These are phyloP conservation scores for Leishmania mexicana DNA, from an alignment of 208 protist genomes.

Conservation along the genomic window DNA sequence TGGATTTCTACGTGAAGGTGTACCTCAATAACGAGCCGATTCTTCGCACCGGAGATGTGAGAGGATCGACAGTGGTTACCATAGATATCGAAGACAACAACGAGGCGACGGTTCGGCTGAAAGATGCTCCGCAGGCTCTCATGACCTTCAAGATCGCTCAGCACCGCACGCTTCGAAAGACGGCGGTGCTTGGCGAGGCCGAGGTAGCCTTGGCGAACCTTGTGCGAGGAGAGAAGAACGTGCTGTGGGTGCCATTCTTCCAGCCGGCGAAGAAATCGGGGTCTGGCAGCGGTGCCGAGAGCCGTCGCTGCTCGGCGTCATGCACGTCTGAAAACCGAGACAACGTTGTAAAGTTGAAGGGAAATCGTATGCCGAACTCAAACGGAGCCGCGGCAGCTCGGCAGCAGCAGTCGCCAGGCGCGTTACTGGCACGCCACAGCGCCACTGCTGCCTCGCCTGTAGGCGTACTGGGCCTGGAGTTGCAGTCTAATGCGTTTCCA, in stretches of 20 bases:
- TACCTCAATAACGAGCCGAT: constrained; percentile 57
- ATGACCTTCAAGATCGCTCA: constrained; percentile 65
- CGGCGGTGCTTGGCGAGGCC: constrained; percentile 42
- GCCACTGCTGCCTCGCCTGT: constrained; percentile 15
- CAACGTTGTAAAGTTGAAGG: constrained; percentile 25
- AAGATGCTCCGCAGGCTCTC: constrained; percentile 40
- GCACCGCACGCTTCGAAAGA: constrained; percentile 38
- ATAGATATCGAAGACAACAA: constrained; percentile 74
- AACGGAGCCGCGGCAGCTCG: background rate
- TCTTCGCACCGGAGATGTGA: constrained; percentile 57
- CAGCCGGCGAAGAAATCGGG: background rate
- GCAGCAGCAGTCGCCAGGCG: background rate
- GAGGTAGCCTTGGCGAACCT: constrained; percentile 63
- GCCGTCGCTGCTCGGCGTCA: background rate
- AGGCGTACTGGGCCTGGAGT: constrained; percentile 60
- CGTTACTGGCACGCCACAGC: background rate
- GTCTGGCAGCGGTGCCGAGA: background rate
- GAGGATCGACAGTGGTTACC: constrained; percentile 23
- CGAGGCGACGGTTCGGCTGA: constrained; percentile 56
- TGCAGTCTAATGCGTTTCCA: constrained; percentile 80
- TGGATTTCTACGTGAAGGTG: constrained; percentile 71
- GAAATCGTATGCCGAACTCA: constrained; percentile 28
- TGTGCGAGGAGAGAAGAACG: constrained; percentile 66
- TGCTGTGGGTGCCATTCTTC: constrained; percentile 70
- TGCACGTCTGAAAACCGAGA: constrained; percentile 1